A percentile compares a stretch with the other conserved stretches of the same genome.
phyloP scores from a whole-genome alignment of 495 filamentous ascomycete genomes.

The Pyronema omphalodes region DNA sequence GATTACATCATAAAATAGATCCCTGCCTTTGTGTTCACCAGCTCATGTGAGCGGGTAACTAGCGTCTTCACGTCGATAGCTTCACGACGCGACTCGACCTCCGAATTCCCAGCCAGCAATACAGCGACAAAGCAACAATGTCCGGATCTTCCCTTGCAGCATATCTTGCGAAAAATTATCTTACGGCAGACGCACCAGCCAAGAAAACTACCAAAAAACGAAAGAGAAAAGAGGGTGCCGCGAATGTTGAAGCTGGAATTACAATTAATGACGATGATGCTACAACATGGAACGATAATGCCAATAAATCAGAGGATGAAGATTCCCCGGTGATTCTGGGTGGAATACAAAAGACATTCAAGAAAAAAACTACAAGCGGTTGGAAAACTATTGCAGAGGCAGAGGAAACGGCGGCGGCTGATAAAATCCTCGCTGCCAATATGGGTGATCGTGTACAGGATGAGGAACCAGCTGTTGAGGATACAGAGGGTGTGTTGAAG shows the following conservation, averaged over 20 bases:
- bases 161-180: slow-evolving; percentile 91
- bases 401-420: slow-evolving; percentile 44
- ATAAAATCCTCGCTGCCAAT: slow-evolving; percentile 64
- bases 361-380: slow-evolving; percentile 51
- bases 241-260: slow-evolving; percentile 44
- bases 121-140: slow-evolving; percentile 27
- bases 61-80: background rate
- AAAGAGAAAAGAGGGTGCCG: slow-evolving; percentile 31
- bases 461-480: slow-evolving; percentile 30
- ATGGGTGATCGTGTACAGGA: slow-evolving; percentile 35
- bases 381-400: slow-evolving; percentile 44
- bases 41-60: no score
- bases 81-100: background rate
- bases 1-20: no score
- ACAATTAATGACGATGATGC: slow-evolving; percentile 81
- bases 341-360: slow-evolving; percentile 47
- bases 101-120: background rate
- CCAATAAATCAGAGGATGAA: slow-evolving; percentile 30
- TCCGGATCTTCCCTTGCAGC: slow-evolving; percentile 43
- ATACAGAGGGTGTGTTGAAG: slow-evolving; percentile 30
- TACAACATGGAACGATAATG: slow-evolving; percentile 40
- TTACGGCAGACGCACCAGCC: slow-evolving; percentile 57
- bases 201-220: slow-evolving; percentile 72
- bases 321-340: slow-evolving; percentile 32
- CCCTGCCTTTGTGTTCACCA: no score